phyloP scores from a whole-genome alignment of 139 green algal genomes.

The Chlorella sp. region DNA sequence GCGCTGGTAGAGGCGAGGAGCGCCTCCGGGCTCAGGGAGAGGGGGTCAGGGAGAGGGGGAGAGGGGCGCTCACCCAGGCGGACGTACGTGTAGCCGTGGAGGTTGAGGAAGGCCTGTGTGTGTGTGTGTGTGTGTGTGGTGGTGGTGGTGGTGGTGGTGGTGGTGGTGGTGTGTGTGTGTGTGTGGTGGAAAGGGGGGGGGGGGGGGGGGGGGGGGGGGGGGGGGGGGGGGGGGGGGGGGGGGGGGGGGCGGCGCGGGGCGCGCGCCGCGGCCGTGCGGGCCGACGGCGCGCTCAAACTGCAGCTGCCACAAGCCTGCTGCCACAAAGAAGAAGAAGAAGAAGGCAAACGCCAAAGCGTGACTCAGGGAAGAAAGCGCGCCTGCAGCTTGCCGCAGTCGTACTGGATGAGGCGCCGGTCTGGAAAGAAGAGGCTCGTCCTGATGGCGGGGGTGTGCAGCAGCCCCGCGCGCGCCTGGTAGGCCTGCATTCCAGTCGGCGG shows the following conservation, averaged over 20 bases:
- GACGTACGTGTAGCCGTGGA: slow-evolving; percentile 94
- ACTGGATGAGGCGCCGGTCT: slow-evolving; percentile 92
- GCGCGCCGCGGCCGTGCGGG: not conserved
- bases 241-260: not conserved
- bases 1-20: too few relatives aligned
- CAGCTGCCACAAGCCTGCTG: not conserved
- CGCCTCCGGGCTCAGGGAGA: too few relatives aligned
- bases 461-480: not conserved
- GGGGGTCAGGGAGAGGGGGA: too few relatives aligned
- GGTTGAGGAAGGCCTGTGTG: slow-evolving; percentile 90
- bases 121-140: too few relatives aligned
- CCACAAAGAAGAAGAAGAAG: not conserved
- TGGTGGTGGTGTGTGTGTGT: too few relatives aligned
- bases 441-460: slow-evolving; percentile 74
- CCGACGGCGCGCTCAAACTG: not conserved
- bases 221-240: not conserved
- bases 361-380: not conserved
- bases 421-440: slow-evolving; percentile 95
- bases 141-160: too few relatives aligned
- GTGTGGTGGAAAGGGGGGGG: too few relatives aligned
- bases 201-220: not conserved
- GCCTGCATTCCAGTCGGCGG: too few relatives aligned
- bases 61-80: too few relatives aligned
- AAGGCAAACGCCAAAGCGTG: not conserved
- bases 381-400: slow-evolving; percentile 94